phyloP scores from a whole-genome alignment of 2,329 filamentous ascomycete genomes.

The Mycosphaerella arachidis region DNA sequence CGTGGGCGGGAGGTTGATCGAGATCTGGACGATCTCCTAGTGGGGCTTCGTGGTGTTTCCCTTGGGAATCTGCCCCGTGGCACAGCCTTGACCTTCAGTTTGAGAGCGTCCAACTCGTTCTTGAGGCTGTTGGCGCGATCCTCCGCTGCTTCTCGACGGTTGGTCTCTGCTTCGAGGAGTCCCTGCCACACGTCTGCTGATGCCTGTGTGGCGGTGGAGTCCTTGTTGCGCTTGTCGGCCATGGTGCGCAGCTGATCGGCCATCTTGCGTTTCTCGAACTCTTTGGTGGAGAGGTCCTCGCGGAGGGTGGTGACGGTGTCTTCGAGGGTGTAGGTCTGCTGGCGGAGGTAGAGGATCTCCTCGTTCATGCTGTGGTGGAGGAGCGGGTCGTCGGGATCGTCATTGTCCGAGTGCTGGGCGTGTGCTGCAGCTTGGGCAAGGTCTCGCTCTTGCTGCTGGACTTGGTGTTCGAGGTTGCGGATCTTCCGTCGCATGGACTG shows the following conservation, averaged over 20 bases:
- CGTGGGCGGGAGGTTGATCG: conserved; percentile 27
- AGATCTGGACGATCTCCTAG: conserved; percentile 30
- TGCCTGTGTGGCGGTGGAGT: conserved; percentile 30
- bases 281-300: conserved; percentile 70
- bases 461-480: conserved; percentile 78
- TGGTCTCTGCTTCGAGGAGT: conserved; percentile 85
- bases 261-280: conserved; percentile 81
- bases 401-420: conserved; percentile 23
- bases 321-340: conserved; percentile 79
- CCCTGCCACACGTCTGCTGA: conserved; percentile 88
- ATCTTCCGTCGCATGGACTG: conserved; percentile 75
- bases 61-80: conserved; percentile 27
- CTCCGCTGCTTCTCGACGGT: conserved; percentile 81
- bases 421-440: conserved; percentile 43
- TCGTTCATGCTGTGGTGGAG: conserved; percentile 67
- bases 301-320: conserved; percentile 77
- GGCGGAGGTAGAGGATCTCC: conserved; percentile 77
- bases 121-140: conserved; percentile 80
- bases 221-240: conserved; percentile 31
- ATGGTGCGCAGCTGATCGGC: conserved; percentile 71
- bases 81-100: conserved; percentile 44
- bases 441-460: conserved; percentile 56
- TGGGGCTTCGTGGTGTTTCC: conserved; percentile 11
- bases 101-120: conserved; percentile 65
- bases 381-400: conserved; percentile 31